Evolutionary conservation across 768 basidiomycete species (phyloP).

Genomic region (Daedaleopsis nitida): DNA sequence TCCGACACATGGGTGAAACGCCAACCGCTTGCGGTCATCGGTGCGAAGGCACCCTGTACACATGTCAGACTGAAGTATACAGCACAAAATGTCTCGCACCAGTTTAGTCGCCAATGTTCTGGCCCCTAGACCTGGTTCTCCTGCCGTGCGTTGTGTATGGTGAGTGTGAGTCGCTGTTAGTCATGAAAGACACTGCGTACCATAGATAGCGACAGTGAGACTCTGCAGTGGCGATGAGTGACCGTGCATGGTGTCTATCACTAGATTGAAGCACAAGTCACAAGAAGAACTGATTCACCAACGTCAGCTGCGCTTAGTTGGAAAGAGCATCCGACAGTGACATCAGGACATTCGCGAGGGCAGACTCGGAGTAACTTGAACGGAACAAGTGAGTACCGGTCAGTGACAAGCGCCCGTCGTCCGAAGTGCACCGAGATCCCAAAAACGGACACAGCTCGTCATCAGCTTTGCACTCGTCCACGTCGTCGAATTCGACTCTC

Average conservation of each 20-base stretch:
- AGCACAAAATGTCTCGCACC: background rate
- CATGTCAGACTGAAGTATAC: background rate
- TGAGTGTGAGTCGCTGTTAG: background rate
- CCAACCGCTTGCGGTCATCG: background rate
- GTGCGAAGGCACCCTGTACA: background rate
- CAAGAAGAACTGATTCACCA: too few relatives aligned
- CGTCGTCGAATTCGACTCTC: slow-evolving; percentile 10
- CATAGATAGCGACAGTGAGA: background rate
- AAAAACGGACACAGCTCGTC: slow-evolving; percentile 19
- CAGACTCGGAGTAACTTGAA: too few relatives aligned
- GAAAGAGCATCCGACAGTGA: too few relatives aligned
- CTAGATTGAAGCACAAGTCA: background rate
- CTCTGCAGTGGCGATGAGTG: background rate
- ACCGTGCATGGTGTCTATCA: background rate
- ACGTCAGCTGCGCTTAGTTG: background rate
- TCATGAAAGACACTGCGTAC: background rate
- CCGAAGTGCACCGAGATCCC: slow-evolving; percentile 16
- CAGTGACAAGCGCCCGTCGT: background rate
- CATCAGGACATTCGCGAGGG: too few relatives aligned
- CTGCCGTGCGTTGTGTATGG: background rate
- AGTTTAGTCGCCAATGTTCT: background rate
- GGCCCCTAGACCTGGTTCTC: background rate
- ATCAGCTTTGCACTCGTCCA: slow-evolving; percentile 16
- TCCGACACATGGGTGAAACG: background rate
- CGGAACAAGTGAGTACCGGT: background rate